These are phyloP conservation scores for Cantharellus anzutake DNA, from an alignment of 768 basidiomycete genomes.

Conservation along the genomic window DNA sequence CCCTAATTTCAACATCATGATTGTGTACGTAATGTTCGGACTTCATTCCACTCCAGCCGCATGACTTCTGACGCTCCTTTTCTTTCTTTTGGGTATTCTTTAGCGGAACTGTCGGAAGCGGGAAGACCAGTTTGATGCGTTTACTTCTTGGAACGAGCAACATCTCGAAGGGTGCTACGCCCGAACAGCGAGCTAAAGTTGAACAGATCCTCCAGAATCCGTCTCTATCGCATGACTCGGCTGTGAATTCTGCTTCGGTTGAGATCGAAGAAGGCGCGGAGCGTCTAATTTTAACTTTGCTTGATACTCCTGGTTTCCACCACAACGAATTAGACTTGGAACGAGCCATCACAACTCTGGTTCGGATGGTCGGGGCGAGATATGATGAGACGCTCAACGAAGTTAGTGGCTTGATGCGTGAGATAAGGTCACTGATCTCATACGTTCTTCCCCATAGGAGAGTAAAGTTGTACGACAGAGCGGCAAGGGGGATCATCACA, in stretches of 20 bases:
- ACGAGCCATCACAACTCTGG: slow-evolving; percentile 49
- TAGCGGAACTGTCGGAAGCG: slow-evolving; percentile 30
- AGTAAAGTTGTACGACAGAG: slow-evolving; percentile 74
- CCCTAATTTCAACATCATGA: slow-evolving; percentile 62
- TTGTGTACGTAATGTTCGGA: background rate
- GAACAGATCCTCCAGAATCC: slow-evolving; percentile 41
- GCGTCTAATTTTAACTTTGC: slow-evolving; percentile 56
- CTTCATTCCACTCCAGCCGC: background rate
- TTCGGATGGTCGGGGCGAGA: slow-evolving; percentile 63
- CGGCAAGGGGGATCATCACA: slow-evolving; percentile 66
- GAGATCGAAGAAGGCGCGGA: slow-evolving; percentile 79
- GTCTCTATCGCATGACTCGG: slow-evolving; percentile 30
- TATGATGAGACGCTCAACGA: slow-evolving; percentile 79
- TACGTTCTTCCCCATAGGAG: slow-evolving; percentile 30
- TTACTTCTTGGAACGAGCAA: slow-evolving; percentile 72
- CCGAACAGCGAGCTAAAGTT: slow-evolving; percentile 47
- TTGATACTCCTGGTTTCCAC: slow-evolving; percentile 73
- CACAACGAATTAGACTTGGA: slow-evolving; percentile 64
- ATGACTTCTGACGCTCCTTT: background rate
- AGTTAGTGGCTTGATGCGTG: slow-evolving; percentile 20
- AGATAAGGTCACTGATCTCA: background rate
- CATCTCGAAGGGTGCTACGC: slow-evolving; percentile 55
- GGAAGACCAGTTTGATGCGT: slow-evolving; percentile 68
- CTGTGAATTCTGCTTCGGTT: slow-evolving; percentile 47
- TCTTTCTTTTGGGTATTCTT: background rate